Conservation (phyloP, 106 monocot genomes). For the Hemerocallis citrina region DNA sequence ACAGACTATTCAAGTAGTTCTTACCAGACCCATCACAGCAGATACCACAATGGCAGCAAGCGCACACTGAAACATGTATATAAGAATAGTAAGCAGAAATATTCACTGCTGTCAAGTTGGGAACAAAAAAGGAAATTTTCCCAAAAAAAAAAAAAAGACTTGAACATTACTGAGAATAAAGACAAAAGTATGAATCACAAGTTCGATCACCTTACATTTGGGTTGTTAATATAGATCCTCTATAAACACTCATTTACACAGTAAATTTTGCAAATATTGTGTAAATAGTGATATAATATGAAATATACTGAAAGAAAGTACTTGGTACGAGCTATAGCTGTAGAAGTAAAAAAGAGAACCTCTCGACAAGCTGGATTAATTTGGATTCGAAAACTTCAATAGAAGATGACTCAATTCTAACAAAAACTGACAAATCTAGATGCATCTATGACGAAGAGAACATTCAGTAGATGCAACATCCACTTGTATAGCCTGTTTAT, state of each 20-base stretch:
- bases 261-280: no score
- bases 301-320: no score
- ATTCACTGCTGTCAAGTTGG: not conserved
- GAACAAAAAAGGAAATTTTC: not conserved
- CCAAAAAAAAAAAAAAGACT: no score
- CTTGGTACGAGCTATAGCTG: not conserved
- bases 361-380: not conserved
- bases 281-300: not conserved
- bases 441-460: not conserved
- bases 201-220: not conserved
- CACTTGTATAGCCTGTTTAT: not conserved
- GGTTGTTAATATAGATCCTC: not conserved
- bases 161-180: not conserved
- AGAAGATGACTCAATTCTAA: not conserved
- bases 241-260: no score
- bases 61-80: slow-evolving; percentile 7
- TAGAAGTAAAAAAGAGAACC: not conserved
- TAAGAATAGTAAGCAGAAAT: slow-evolving; percentile 4
- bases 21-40: slow-evolving; percentile 6
- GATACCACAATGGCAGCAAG: slow-evolving; percentile 11
- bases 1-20: not conserved
- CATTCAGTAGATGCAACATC: not conserved
- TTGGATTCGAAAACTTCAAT: not conserved
- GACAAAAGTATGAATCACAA: not conserved
- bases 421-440: not conserved